Evolutionary conservation across 345 rosid species (phyloP).

Genomic region (Heritiera littoralis): DNA sequence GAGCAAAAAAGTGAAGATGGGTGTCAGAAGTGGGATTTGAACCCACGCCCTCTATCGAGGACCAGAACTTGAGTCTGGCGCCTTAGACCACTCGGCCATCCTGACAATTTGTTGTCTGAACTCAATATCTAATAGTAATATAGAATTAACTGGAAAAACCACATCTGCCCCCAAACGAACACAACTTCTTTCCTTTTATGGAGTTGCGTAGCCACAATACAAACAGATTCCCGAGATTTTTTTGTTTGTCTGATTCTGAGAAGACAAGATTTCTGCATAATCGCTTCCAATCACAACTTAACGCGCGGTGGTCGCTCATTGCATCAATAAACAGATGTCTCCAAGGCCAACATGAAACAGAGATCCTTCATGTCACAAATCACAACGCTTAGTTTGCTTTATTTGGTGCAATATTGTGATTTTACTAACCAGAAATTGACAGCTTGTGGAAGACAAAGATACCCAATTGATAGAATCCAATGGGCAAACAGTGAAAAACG

Average conservation of each 20-base stretch:
- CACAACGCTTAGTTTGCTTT: neutral
- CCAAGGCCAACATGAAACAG: neutral
- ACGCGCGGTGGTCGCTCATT: too few species aligned
- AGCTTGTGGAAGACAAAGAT: neutral
- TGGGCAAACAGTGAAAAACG: neutral
- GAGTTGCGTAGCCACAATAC: neutral
- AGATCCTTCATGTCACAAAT: too few species aligned
- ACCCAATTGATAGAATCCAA: neutral
- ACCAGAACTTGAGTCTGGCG: slow-evolving; percentile 55
- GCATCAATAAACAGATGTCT: too few species aligned
- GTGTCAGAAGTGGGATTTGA: slow-evolving; percentile 42
- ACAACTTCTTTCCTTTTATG: neutral
- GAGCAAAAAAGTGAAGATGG: neutral
- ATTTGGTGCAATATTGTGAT: neutral
- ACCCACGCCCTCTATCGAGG: slow-evolving; percentile 45
- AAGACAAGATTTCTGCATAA: neutral
- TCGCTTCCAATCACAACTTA: too few species aligned
- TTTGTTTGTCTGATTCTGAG: too few species aligned
- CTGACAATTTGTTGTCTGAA: neutral
- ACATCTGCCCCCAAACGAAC: neutral
- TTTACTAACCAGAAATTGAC: neutral
- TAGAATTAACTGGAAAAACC: too few species aligned
- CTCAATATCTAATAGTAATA: too few species aligned
- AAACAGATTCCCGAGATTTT: neutral
- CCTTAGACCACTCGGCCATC: slow-evolving; percentile 51